These are phyloP conservation scores for Xylaria curta DNA, from an alignment of 495 filamentous ascomycete genomes.

Conservation along the genomic window DNA sequence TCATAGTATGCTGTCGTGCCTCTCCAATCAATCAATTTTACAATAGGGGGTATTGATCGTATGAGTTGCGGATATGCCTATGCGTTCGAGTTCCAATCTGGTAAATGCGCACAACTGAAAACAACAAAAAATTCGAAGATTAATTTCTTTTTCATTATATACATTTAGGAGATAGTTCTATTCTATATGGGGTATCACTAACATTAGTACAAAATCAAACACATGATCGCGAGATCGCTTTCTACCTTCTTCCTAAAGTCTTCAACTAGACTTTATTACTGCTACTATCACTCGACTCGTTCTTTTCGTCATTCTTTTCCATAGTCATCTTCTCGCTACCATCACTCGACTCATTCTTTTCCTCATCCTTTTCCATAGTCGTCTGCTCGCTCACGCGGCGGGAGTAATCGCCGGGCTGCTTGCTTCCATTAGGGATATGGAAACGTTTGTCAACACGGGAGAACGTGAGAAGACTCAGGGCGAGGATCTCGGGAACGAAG, in stretches of 20 bases:
- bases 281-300: neutral
- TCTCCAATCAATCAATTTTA: neutral
- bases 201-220: neutral
- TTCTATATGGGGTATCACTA: slow-evolving; percentile 4
- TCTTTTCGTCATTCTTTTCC: slow-evolving; percentile 23
- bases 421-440: slow-evolving; percentile 63
- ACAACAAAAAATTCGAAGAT: neutral
- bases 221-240: slow-evolving; percentile 1
- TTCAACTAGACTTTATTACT: neutral
- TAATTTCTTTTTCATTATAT: neutral
- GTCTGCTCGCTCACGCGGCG: neutral
- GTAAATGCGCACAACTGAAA: neutral
- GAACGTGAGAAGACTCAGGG: slow-evolving; percentile 67
- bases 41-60: neutral
- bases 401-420: slow-evolving; percentile 49
- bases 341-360: slow-evolving; percentile 18
- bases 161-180: neutral
- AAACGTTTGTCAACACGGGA: slow-evolving; percentile 77
- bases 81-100: neutral
- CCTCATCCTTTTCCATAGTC: slow-evolving; percentile 13
- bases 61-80: neutral
- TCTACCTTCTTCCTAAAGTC: neutral
- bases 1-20: neutral
- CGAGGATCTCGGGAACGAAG: slow-evolving; percentile 72
- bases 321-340: neutral